A percentile compares a stretch with the other conserved stretches of the same genome.
These are phyloP conservation scores for Cyclocybe cylindracea DNA, from an alignment of 768 basidiomycete species.

Conservation along the genomic window DNA sequence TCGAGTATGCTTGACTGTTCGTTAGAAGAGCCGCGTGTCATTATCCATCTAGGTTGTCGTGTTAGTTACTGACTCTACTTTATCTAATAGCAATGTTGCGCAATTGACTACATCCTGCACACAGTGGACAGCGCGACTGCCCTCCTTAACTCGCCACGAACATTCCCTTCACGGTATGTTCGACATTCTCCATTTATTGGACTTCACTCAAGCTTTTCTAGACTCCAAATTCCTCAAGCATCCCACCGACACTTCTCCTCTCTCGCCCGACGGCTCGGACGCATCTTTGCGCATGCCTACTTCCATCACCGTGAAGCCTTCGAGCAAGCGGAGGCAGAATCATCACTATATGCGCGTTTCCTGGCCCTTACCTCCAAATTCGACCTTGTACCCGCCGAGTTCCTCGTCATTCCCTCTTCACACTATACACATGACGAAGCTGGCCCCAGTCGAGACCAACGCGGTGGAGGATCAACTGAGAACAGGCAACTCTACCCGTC, in stretches of 20 bases:
- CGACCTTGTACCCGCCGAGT: constrained; percentile 79
- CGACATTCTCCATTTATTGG: background rate
- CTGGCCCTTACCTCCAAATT: constrained; percentile 79
- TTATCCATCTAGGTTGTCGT: too few species aligned
- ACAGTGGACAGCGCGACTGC: constrained; percentile 94
- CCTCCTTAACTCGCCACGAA: constrained; percentile 84
- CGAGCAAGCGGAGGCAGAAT: constrained; percentile 88
- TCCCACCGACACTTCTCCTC: constrained; percentile 90
- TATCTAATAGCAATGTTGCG: constrained; percentile 79
- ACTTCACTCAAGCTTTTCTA: constrained; percentile 25
- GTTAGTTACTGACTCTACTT: background rate
- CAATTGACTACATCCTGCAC: constrained; percentile 94
- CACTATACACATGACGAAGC: constrained; percentile 21
- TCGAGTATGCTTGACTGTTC: too few species aligned
- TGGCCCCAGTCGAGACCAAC: constrained; percentile 17
- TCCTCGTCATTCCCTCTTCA: constrained; percentile 73
- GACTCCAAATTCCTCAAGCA: constrained; percentile 77
- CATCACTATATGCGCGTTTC: constrained; percentile 88
- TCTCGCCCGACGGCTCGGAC: constrained; percentile 86
- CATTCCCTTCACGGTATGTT: constrained; percentile 86
- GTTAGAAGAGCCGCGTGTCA: too few species aligned
- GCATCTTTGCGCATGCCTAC: constrained; percentile 96
- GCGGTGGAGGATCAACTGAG: constrained; percentile 24
- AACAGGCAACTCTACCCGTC: constrained; percentile 4
- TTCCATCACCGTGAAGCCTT: constrained; percentile 93